phyloP scores from a whole-genome alignment of 768 basidiomycete species.

The Rhodotorula diobovata region DNA sequence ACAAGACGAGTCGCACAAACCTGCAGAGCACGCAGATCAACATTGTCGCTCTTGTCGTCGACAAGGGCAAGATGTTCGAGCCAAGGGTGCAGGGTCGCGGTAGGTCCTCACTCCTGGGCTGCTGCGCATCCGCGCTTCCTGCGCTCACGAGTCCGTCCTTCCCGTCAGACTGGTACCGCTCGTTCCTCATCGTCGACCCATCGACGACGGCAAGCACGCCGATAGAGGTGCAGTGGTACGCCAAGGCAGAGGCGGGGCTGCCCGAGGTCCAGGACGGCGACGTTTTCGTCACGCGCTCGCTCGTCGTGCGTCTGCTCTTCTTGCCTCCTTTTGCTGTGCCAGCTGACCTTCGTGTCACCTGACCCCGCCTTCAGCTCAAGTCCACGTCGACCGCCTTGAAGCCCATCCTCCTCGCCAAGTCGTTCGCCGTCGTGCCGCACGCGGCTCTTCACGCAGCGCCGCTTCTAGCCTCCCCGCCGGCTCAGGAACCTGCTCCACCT shows the following conservation, averaged over 20 bases:
- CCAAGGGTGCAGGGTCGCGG: neutral
- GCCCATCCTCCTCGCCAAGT: constrained; percentile 1
- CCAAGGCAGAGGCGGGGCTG: neutral
- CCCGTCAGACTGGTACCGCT: neutral
- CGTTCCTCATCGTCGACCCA: neutral
- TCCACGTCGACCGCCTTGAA: neutral
- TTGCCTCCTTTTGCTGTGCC: neutral
- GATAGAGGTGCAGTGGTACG: constrained; percentile 20
- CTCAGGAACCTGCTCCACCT: neutral
- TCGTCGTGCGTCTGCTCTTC: neutral
- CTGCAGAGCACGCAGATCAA: neutral
- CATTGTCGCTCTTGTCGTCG: neutral
- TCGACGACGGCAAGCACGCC: neutral
- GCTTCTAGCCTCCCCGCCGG: neutral
- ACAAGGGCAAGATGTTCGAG: neutral
- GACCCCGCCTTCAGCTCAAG: neutral
- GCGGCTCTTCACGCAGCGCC: neutral
- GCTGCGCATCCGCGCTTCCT: no score
- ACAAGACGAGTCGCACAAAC: neutral
- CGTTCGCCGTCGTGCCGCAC: neutral
- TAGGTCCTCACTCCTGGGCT: neutral
- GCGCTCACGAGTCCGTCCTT: neutral
- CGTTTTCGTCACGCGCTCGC: neutral
- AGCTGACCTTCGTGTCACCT: no score
- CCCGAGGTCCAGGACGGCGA: neutral